A percentile compares a stretch with the other conserved stretches of the same genome.
phyloP scores from a whole-genome alignment of 1,139 yeast genomes.

The Geotrichum siamense region DNA sequence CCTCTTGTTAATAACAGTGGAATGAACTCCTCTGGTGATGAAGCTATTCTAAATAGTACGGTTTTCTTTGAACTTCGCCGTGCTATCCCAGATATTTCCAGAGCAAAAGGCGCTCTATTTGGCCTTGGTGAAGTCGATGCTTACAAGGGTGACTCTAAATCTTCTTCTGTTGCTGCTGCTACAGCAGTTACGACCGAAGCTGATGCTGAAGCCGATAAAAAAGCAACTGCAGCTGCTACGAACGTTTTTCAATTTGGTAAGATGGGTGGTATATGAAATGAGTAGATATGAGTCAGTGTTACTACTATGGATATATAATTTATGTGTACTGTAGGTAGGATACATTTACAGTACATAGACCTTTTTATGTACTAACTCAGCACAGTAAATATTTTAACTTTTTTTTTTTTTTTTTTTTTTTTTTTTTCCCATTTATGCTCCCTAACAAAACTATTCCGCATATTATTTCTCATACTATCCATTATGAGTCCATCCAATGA shows the following conservation, averaged over 20 bases:
- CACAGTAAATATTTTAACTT: background rate
- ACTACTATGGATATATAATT: too few relatives aligned
- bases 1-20: slow-evolving; percentile 26
- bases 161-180: slow-evolving; percentile 2
- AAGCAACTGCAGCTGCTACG: slow-evolving; percentile 26
- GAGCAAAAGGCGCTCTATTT: slow-evolving; percentile 32
- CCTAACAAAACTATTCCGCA: too few relatives aligned
- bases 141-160: slow-evolving; percentile 8
- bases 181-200: slow-evolving; percentile 7
- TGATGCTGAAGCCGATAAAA: slow-evolving; percentile 13
- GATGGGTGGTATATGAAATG: slow-evolving; percentile 28
- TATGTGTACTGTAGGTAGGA: too few relatives aligned
- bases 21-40: slow-evolving; percentile 46
- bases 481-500: background rate
- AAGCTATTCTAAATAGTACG: slow-evolving; percentile 44
- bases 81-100: slow-evolving; percentile 32
- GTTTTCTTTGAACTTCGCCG: slow-evolving; percentile 47
- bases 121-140: slow-evolving; percentile 33
- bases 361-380: too few relatives aligned
- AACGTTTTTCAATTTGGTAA: slow-evolving; percentile 32
- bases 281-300: slow-evolving; percentile 12
- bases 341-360: too few relatives aligned
- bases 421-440: too few relatives aligned
- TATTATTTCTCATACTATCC: too few relatives aligned
- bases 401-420: background rate